These are phyloP conservation scores for Epicoccum sorghinum DNA, from an alignment of 2,329 filamentous ascomycete species.

Conservation along the genomic window DNA sequence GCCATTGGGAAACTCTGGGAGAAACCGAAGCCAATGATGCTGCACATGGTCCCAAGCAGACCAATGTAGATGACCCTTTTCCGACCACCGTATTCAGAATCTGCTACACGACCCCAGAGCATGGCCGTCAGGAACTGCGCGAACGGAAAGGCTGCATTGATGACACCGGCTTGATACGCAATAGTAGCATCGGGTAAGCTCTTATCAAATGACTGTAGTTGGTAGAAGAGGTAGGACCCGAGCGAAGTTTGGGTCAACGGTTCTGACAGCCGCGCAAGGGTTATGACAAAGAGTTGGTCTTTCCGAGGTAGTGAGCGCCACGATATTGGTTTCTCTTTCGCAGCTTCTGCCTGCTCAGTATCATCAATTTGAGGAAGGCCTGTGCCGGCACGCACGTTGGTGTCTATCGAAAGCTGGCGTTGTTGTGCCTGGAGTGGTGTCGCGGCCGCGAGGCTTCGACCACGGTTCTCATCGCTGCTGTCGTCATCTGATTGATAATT, in stretches of 20 bases:
- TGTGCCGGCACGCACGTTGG: conserved; percentile 24
- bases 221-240: conserved; percentile 81
- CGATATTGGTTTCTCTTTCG: conserved; percentile 59
- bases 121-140: conserved; percentile 84
- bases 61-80: conserved; percentile 82
- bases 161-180: conserved; percentile 75
- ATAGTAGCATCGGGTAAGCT: conserved; percentile 67
- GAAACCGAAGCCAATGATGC: conserved; percentile 72
- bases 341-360: conserved; percentile 28
- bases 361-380: conserved; percentile 27
- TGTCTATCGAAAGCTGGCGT: conserved; percentile 27
- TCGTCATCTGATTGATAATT: background rate
- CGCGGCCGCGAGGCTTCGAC: background rate
- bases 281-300: conserved; percentile 77
- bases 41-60: conserved; percentile 70
- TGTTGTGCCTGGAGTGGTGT: conserved; percentile 5
- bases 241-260: conserved; percentile 74
- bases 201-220: conserved; percentile 78
- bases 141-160: conserved; percentile 80
- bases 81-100: conserved; percentile 67
- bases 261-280: conserved; percentile 78
- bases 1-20: conserved; percentile 66
- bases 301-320: conserved; percentile 79
- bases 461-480: background rate
- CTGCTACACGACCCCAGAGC: conserved; percentile 76